Evolutionary conservation across 2,329 filamentous ascomycete species (phyloP).

Genomic region (Exutisphaerella laricina): DNA sequence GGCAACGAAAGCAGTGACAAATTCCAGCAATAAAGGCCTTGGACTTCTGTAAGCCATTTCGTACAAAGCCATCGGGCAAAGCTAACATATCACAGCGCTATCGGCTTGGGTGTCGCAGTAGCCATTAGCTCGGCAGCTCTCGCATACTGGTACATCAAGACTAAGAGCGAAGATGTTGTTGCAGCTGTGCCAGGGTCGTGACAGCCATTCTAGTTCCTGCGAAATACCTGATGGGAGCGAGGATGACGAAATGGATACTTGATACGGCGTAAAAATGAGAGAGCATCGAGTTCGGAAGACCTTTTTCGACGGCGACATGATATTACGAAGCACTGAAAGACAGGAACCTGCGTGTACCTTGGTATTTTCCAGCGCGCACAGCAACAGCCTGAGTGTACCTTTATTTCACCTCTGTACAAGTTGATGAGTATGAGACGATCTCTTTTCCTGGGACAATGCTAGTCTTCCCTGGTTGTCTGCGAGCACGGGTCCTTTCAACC

Average conservation of each 20-base stretch:
- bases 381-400: no score
- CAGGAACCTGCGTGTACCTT: no score
- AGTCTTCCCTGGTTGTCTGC: no score
- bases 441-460: no score
- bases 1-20: not conserved
- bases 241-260: not conserved
- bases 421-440: no score
- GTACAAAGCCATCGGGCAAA: no score
- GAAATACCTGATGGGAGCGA: no score
- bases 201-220: no score
- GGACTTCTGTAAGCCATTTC: not conserved
- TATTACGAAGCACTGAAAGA: conserved; percentile 1
- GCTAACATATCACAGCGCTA: conserved; percentile 2
- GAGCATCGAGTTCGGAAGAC: not conserved
- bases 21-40: conserved; percentile 1
- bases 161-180: conserved; percentile 7
- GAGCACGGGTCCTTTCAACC: no score
- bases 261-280: not conserved
- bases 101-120: not conserved
- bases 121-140: conserved; percentile 1
- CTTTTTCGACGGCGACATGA: conserved; percentile 2
- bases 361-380: no score
- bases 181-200: not conserved
- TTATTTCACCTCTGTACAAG: no score
- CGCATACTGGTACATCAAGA: conserved; percentile 6